Evolutionary conservation across 345 rosid species (phyloP).

Genomic region (Citrus reticulata): DNA sequence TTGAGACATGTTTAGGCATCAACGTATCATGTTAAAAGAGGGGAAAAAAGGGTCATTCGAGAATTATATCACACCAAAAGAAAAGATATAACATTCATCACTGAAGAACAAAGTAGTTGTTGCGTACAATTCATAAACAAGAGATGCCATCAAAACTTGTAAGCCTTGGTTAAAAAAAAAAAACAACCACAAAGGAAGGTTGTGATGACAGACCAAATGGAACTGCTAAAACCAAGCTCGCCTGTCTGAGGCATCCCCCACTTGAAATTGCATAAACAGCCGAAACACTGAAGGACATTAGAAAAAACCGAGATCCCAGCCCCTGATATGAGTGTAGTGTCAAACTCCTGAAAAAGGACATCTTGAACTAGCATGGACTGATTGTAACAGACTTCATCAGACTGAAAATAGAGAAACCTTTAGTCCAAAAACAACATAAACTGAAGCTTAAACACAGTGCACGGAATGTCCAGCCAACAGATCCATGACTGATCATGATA

Average conservation of each 20-base stretch:
- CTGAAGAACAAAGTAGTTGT: conserved; percentile 9
- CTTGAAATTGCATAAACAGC: conserved; percentile 27
- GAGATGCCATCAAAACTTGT: conserved; percentile 18
- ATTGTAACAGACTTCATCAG: conserved; percentile 19
- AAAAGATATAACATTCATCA: background rate
- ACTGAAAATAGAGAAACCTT: conserved; percentile 20
- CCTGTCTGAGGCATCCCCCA: conserved; percentile 17
- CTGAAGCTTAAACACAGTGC: conserved; percentile 24
- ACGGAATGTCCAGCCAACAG: conserved; percentile 26
- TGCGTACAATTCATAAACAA: conserved; percentile 22
- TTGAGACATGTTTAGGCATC: no score
- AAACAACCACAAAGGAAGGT: conserved; percentile 12
- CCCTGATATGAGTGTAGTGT: background rate
- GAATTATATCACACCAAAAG: background rate
- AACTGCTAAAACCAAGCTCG: conserved; percentile 23
- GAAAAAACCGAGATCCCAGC: background rate
- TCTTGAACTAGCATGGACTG: conserved; percentile 11
- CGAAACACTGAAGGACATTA: background rate
- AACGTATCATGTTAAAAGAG: no score
- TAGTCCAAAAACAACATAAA: conserved; percentile 9
- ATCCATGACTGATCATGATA: conserved; percentile 5
- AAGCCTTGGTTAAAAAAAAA: conserved; percentile 5
- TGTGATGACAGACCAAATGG: conserved; percentile 15
- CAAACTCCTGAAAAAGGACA: conserved; percentile 4
- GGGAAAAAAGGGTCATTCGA: no score